A percentile compares a stretch with the other conserved stretches of the same genome.
These are phyloP conservation scores for Kodamaea arcana DNA, from an alignment of 1,139 yeast genomes.

Conservation along the genomic window DNA sequence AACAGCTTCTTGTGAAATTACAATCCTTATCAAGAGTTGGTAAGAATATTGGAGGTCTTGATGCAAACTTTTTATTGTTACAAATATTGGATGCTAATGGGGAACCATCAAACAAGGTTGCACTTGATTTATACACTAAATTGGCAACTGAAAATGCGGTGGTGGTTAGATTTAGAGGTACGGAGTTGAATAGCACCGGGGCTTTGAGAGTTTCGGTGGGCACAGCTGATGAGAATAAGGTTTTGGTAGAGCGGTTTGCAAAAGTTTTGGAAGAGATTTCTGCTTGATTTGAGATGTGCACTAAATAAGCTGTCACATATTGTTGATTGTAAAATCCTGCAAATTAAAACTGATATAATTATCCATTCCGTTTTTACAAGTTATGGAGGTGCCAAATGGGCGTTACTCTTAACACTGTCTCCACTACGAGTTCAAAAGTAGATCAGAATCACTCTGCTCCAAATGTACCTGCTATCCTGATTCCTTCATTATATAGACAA, in stretches of 20 bases:
- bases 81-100: constrained; percentile 64
- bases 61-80: constrained; percentile 77
- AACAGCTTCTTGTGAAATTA: constrained; percentile 47
- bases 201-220: constrained; percentile 86
- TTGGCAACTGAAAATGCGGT: constrained; percentile 73
- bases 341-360: no score
- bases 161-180: constrained; percentile 88
- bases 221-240: constrained; percentile 65
- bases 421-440: no score
- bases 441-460: no score
- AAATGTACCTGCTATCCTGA: no score
- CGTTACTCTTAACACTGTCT: no score
- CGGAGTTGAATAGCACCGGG: constrained; percentile 83
- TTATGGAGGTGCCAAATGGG: no score
- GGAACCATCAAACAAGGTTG: constrained; percentile 64
- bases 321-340: no score
- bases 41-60: constrained; percentile 76
- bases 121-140: constrained; percentile 58
- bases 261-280: constrained; percentile 15
- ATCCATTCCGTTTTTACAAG: no score
- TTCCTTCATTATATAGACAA: no score
- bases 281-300: no score
- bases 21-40: constrained; percentile 61
- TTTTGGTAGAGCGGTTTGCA: constrained; percentile 50
- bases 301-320: no score